Conservation (phyloP, 78 protist genomes). For the Dictyostelium purpureum region DNA sequence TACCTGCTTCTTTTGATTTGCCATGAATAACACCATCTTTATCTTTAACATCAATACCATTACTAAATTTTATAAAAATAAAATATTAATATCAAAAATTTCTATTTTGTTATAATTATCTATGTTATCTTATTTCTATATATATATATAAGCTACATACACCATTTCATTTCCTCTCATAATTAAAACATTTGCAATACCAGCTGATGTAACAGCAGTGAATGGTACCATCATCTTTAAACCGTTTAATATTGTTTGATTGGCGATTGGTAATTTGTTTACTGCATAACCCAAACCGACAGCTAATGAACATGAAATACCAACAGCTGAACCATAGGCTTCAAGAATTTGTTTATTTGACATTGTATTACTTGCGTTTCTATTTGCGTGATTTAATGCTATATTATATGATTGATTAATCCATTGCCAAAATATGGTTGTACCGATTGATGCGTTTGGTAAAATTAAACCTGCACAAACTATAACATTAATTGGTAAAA, state of each 20-base stretch:
- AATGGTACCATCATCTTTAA: slow-evolving; percentile 77
- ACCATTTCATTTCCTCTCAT: slow-evolving; percentile 80
- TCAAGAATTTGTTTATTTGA: slow-evolving; percentile 44
- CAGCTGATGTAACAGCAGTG: slow-evolving; percentile 80
- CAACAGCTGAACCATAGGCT: slow-evolving; percentile 68
- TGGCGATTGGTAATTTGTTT: slow-evolving; percentile 26
- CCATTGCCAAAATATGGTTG: slow-evolving; percentile 87
- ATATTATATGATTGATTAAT: slow-evolving; percentile 88
- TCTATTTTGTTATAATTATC: no score
- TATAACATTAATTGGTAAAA: slow-evolving; percentile 82
- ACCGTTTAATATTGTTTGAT: slow-evolving; percentile 9
- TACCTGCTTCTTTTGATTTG: slow-evolving; percentile 57
- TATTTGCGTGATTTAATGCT: slow-evolving; percentile 81
- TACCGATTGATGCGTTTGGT: slow-evolving; percentile 60
- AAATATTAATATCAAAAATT: background rate
- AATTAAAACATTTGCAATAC: slow-evolving; percentile 79
- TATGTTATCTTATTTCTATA: background rate
- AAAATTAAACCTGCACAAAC: slow-evolving; percentile 77
- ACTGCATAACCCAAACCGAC: slow-evolving; percentile 74
- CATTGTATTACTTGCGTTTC: slow-evolving; percentile 82
- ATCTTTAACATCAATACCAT: slow-evolving; percentile 70
- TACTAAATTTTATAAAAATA: background rate
- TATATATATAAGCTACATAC: background rate
- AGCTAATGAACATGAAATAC: slow-evolving; percentile 81
- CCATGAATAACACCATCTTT: slow-evolving; percentile 54